Conservation (phyloP, 202 grass and related monocot genomes). For the Digitaria exilis region DNA sequence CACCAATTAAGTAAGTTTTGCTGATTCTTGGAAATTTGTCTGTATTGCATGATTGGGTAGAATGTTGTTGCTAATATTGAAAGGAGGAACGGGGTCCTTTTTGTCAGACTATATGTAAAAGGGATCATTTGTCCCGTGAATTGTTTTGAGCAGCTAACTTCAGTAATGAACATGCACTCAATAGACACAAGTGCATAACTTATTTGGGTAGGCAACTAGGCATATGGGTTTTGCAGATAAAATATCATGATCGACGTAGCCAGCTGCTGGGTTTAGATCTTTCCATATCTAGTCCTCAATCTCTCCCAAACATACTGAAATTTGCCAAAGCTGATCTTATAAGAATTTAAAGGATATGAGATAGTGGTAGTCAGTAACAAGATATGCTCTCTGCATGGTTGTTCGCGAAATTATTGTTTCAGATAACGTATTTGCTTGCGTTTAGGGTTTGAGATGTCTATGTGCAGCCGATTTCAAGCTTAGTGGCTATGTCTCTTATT, state of each 20-base stretch:
- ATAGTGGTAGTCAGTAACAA: neutral
- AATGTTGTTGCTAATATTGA: too few species aligned
- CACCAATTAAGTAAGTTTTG: constrained; percentile 74
- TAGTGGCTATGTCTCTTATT: neutral
- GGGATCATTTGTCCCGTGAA: neutral
- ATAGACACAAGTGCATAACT: neutral
- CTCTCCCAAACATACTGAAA: constrained; percentile 17
- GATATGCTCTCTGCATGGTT: neutral
- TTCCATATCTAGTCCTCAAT: neutral
- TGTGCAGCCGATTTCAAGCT: neutral
- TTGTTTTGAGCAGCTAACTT: neutral
- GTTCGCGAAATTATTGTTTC: neutral
- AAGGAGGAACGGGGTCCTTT: too few species aligned
- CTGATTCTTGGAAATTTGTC: neutral
- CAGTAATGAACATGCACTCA: constrained; percentile 6
- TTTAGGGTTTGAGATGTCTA: too few species aligned
- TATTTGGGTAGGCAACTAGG: constrained; percentile 14
- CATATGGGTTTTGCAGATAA: neutral
- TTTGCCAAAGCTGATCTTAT: neutral
- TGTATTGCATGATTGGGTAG: neutral
- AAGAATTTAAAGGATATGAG: neutral
- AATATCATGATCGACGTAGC: neutral
- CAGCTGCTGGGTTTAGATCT: neutral
- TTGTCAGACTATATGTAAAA: neutral
- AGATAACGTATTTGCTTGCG: neutral